Evolutionary conservation across 1,284 basidiomycete genomes (phyloP).

Genomic region (Naganishia sp.): DNA sequence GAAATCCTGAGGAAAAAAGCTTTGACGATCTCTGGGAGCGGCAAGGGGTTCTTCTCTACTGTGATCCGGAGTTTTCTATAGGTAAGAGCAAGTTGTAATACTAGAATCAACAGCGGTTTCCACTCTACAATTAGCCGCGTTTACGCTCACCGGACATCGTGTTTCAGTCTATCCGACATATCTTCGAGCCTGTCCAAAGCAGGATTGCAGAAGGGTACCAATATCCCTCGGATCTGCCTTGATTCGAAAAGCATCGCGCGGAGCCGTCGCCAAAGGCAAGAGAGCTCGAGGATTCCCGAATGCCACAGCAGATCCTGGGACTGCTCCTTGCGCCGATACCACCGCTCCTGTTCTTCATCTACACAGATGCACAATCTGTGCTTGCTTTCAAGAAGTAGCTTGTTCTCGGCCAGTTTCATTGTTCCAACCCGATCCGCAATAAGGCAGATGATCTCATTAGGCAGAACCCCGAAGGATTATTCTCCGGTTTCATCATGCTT

Average conservation of each 20-base stretch:
- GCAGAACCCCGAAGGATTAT: neutral
- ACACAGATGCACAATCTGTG: neutral
- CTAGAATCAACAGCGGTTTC: neutral
- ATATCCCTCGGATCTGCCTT: neutral
- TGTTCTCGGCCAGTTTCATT: neutral
- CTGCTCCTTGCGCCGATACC: neutral
- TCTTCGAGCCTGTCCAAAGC: neutral
- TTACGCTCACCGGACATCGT: neutral
- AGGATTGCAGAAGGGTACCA: neutral
- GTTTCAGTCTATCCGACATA: neutral
- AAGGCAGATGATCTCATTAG: neutral
- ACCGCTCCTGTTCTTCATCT: neutral
- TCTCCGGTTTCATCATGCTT: no score
- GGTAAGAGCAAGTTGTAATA: neutral
- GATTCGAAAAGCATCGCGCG: neutral
- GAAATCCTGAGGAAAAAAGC: neutral
- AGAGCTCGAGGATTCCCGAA: conserved; percentile 4
- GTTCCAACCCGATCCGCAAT: neutral
- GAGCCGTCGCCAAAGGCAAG: neutral
- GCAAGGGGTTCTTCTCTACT: neutral
- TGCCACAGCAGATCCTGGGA: neutral
- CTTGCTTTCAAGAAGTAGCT: neutral
- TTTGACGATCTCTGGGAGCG: neutral
- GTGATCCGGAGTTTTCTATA: neutral
- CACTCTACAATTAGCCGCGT: neutral